phyloP scores from a whole-genome alignment of 495 filamentous ascomycete genomes.

The Parathielavia appendiculata region DNA sequence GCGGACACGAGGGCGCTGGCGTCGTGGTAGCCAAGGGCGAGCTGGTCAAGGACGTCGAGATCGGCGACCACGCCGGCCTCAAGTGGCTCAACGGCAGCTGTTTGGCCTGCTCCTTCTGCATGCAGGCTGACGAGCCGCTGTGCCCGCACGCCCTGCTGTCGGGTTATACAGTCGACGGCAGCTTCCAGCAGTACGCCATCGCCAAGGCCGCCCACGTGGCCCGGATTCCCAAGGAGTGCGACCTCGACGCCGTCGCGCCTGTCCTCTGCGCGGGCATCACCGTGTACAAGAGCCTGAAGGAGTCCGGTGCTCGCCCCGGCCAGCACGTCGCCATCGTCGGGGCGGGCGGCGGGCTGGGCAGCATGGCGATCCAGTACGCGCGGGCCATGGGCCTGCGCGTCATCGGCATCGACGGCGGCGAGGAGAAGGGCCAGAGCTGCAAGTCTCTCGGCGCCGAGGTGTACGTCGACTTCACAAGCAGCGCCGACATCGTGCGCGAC shows the following conservation, averaged over 20 bases:
- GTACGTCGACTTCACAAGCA: conserved; percentile 74
- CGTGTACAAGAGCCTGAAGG: conserved; percentile 89
- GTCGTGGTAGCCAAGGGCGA: conserved; percentile 74
- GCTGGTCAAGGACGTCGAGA: conserved; percentile 64
- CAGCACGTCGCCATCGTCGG: conserved; percentile 82
- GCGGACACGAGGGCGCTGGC: conserved; percentile 91
- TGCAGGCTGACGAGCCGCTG: conserved; percentile 61
- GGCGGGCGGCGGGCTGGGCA: conserved; percentile 81
- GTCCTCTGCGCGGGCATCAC: conserved; percentile 87
- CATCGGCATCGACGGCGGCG: conserved; percentile 75
- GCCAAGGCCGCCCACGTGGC: conserved; percentile 80
- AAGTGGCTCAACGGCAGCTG: conserved; percentile 91
- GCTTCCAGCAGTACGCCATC: conserved; percentile 88
- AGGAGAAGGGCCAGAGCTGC: conserved; percentile 69
- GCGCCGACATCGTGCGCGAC: conserved; percentile 70
- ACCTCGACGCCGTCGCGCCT: conserved; percentile 73
- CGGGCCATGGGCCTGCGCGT: conserved; percentile 78
- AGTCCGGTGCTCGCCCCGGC: conserved; percentile 66
- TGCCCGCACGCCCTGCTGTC: conserved; percentile 68
- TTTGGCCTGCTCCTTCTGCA: conserved; percentile 74
- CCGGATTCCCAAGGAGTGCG: conserved; percentile 66
- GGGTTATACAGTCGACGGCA: conserved; percentile 87
- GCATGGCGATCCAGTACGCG: conserved; percentile 78
- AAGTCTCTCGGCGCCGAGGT: conserved; percentile 58
- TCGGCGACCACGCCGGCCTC: conserved; percentile 78